Conservation (phyloP, 331 rosid genomes). For the Rhamnella rubrinervis region DNA sequence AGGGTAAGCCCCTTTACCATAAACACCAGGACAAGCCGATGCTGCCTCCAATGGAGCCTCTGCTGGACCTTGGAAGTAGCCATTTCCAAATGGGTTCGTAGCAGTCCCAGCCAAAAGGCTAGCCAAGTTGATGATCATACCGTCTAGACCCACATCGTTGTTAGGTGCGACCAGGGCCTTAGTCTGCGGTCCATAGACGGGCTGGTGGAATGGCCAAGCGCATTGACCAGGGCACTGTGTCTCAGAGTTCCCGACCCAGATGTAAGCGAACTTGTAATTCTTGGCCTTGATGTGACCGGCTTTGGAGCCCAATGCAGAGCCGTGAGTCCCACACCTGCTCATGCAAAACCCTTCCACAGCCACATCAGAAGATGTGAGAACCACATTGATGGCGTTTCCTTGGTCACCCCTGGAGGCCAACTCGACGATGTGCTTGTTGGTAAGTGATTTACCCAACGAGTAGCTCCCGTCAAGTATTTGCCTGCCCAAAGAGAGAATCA, state of each 20-base stretch:
- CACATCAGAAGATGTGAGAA: conserved; percentile 68
- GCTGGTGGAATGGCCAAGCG: conserved; percentile 84
- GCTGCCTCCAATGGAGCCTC: conserved; percentile 70
- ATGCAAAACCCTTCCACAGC: conserved; percentile 57
- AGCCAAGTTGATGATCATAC: conserved; percentile 66
- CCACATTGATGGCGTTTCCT: conserved; percentile 49
- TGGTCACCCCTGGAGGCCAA: conserved; percentile 62
- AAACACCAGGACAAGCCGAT: conserved; percentile 66
- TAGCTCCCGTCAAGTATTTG: conserved; percentile 55
- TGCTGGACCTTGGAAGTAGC: conserved; percentile 55
- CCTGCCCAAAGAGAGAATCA: conserved; percentile 39
- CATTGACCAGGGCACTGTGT: conserved; percentile 70
- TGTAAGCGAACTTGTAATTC: conserved; percentile 53
- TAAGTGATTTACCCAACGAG: conserved; percentile 59
- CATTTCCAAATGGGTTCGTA: conserved; percentile 71
- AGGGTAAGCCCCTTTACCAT: conserved; percentile 66
- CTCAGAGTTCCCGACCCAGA: conserved; percentile 71
- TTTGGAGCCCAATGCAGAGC: conserved; percentile 24
- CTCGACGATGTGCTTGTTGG: conserved; percentile 39
- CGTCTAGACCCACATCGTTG: conserved; percentile 73
- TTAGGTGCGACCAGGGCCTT: conserved; percentile 59
- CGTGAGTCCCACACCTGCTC: conserved; percentile 68
- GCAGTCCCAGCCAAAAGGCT: conserved; percentile 70
- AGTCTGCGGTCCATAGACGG: conserved; percentile 61
- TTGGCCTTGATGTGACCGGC: conserved; percentile 20